Base-by-base conservation (phyloP, 805 yeast genomes). In the Teunomyces kruisii region DNA sequence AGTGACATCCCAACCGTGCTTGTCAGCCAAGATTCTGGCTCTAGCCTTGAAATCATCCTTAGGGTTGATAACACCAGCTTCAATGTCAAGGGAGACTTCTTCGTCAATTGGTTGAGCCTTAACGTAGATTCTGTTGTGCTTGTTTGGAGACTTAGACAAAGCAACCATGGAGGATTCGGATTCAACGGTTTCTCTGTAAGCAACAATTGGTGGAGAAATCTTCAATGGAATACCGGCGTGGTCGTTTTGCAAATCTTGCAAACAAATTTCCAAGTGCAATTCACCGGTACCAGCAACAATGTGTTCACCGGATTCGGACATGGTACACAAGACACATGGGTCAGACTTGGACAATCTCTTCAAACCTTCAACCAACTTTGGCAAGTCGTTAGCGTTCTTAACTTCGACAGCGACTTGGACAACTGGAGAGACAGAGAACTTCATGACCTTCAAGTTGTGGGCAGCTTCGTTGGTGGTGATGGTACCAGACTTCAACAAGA, bases 281-380 rank as follows among this genome's bases (percentile, higher is more conserved):
- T 92, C 99, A 88, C 99, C 99, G 67, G 98, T 89, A 79, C 96
- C 96, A 67, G 98, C 98, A 76, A 92, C 98, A 79, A 94, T 84
- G 80, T 92, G 98, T 83, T 92, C 98, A 89, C 99, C 99, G 60
- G 97, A 83, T 78, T 84, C 92, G 62, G 84, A 72, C 81, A 92
- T 91, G 74, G 69, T 68, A 69, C 87, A 76, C 75, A 88, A 79
- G 64, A 94, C 98, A 84, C 98, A 92, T 72, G 99, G 99, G 78
- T 92, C 99, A 56, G 98, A 94, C 84, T 92, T 92, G 72, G 98
- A 92, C 72, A 92, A 83, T 86, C 99, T 91, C 94, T 92, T 94
- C 68, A 92, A 87, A 91, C 99, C 99, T 80, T 92, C 98, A 64
- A 92, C 99, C 73, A 92, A 88, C 83, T 92, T 92, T 81, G 98